These are phyloP conservation scores for Trichoderma asperellum DNA, from an alignment of 2,329 filamentous ascomycete genomes.

Conservation along the genomic window DNA sequence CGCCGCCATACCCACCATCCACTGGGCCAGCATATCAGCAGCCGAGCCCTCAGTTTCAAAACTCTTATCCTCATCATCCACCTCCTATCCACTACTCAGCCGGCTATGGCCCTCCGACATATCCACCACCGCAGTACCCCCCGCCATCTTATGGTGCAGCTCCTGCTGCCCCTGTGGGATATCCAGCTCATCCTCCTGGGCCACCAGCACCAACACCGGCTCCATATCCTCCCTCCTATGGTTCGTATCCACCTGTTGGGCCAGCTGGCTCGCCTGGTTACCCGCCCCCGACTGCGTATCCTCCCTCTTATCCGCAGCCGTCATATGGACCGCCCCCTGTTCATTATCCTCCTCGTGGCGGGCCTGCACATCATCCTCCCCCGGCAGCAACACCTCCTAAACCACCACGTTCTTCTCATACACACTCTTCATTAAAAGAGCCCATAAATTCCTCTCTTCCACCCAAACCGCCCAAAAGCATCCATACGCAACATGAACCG, in stretches of 20 bases:
- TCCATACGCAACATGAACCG: constrained; percentile 37
- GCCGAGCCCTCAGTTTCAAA: constrained; percentile 35
- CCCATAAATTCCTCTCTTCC: constrained; percentile 37
- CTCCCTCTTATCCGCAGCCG: constrained; percentile 31
- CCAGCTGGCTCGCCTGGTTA: constrained; percentile 26
- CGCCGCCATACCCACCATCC: constrained; percentile 35
- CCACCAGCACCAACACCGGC: constrained; percentile 24
- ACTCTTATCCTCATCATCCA: constrained; percentile 35
- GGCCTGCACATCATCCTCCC: constrained; percentile 25
- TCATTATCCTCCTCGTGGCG: constrained; percentile 32
- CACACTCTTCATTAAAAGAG: constrained; percentile 30
- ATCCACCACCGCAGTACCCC: constrained; percentile 35
- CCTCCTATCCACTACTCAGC: constrained; percentile 35
- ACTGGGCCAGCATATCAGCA: constrained; percentile 35
- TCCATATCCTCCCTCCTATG: constrained; percentile 25
- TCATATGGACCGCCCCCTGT: constrained; percentile 33
- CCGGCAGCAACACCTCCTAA: constrained; percentile 11
- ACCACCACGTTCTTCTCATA: constrained; percentile 30
- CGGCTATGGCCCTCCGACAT: constrained; percentile 36
- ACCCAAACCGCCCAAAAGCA: constrained; percentile 40
- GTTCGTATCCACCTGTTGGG: constrained; percentile 33
- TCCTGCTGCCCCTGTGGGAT: constrained; percentile 30
- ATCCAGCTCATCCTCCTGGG: constrained; percentile 27
- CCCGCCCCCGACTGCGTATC: constrained; percentile 24
- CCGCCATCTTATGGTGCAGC: constrained; percentile 32